Percentiles rank a stretch among this genome's conserved stretches.
Evolutionary conservation across 2,329 filamentous ascomycete species (phyloP).

Genomic region (Tolypocladium ovalisporum): DNA sequence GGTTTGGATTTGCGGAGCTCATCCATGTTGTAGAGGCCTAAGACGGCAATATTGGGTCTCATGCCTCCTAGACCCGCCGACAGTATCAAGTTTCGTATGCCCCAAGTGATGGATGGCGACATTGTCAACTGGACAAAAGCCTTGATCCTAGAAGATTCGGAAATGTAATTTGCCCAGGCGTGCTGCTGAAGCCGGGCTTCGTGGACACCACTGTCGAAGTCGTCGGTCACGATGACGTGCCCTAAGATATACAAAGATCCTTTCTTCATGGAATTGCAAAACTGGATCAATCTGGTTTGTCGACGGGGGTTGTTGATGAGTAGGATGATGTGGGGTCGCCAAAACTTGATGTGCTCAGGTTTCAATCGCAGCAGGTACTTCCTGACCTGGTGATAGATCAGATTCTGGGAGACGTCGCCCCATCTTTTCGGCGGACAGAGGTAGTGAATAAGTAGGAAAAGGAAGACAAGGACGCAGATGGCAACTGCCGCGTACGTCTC

Average conservation of each 20-base stretch:
- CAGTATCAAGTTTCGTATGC: constrained; percentile 69
- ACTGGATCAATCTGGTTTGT: constrained; percentile 76
- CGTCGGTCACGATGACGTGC: constrained; percentile 76
- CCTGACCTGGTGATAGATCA: constrained; percentile 77
- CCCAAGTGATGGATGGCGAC: constrained; percentile 75
- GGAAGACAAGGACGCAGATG: constrained; percentile 59
- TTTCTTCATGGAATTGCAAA: constrained; percentile 87
- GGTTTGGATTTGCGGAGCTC: constrained; percentile 55
- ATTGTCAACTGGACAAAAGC: constrained; percentile 83
- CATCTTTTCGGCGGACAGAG: constrained; percentile 76
- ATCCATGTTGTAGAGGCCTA: constrained; percentile 72
- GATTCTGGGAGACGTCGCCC: constrained; percentile 81
- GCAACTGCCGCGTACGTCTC: constrained; percentile 68
- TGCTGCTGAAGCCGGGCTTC: constrained; percentile 74
- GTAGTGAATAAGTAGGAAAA: constrained; percentile 81
- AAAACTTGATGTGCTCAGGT: constrained; percentile 88
- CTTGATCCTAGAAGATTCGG: constrained; percentile 73
- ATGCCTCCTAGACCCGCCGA: constrained; percentile 77
- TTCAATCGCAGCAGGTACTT: constrained; percentile 77
- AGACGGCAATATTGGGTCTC: constrained; percentile 76
- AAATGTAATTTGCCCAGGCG: constrained; percentile 76
- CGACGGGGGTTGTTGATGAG: constrained; percentile 74
- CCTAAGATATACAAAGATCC: constrained; percentile 76
- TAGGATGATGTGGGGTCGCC: constrained; percentile 78
- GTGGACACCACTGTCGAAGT: constrained; percentile 68